Base-by-base conservation (phyloP, 1,284 basidiomycete genomes). In the Apiotrichum mycotoxinovorans region DNA sequence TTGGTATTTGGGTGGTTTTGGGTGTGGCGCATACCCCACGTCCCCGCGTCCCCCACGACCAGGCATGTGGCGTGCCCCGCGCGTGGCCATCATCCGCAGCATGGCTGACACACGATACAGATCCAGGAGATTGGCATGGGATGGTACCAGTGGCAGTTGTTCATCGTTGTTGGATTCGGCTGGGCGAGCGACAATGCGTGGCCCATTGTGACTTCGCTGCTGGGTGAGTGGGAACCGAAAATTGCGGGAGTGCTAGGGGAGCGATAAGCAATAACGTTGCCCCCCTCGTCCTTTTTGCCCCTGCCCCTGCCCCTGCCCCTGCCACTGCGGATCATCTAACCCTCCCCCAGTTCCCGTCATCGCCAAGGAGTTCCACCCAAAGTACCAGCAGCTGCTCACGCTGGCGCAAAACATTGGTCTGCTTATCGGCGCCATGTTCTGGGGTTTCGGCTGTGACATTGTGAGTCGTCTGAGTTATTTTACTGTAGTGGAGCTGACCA, bases 101-200 rank as follows among this genome's bases (percentile, higher is more conserved):
- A n/a, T n/a, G n/a, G 30, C 30, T 30, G 30, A 30, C 30, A 30
- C 30, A 12, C n/a, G 30, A 30, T 10, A 15, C 49, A 68, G 63
- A 68, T 75, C 41, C 62, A 68, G 30, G 66, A 74, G 52, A 83
- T 86, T 50, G 84, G 85, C n/a, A 85, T 84, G 61, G 85, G 85
- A 4, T 77, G 77, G 59, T 86, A 85, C 71, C 85, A 86, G 66
- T 76, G 80, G 68, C 81, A 85, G 70, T 76, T 86, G 23, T 84
- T 85, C 63, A 52, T 80, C 44, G 75, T 85, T 4, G 79, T 82
- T 37, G 84, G 84, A 9, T 69, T 70, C 33, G 67, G 67, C 18
- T 69, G 66, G 66, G 64, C 63, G 8, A 55, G 52, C 25, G 58
- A 66, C 80, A 82, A 83, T 59, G 67, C 83, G 37, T 68, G 66